Evolutionary conservation across 2,329 filamentous ascomycete genomes (phyloP).

Genomic region (Anthostomella pinea): DNA sequence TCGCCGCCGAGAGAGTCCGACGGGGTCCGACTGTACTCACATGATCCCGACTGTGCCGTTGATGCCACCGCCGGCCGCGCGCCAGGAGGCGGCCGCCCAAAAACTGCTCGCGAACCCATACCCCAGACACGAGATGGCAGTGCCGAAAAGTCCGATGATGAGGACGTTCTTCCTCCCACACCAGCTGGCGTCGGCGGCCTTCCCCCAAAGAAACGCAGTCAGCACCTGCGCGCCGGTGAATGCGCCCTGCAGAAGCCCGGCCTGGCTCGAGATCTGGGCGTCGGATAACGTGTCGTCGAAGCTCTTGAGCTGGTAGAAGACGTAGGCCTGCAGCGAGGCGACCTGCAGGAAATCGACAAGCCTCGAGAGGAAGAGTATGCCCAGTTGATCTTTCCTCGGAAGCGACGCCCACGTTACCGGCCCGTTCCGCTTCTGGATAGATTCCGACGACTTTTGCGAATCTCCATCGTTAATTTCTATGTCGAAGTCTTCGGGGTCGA

Average conservation of each 20-base stretch:
- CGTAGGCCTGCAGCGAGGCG: constrained; percentile 65
- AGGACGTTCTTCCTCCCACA: constrained; percentile 67
- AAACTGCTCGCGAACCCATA: constrained; percentile 71
- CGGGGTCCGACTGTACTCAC: constrained; percentile 28
- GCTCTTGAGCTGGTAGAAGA: constrained; percentile 72
- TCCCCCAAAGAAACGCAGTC: constrained; percentile 72
- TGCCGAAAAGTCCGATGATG: constrained; percentile 66
- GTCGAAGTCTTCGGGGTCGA: constrained; percentile 18
- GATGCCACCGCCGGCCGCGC: constrained; percentile 59
- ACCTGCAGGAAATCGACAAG: constrained; percentile 73
- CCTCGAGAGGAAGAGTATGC: constrained; percentile 66
- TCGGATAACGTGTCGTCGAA: constrained; percentile 56
- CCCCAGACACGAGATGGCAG: constrained; percentile 64
- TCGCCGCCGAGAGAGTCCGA: not conserved
- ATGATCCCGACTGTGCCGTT: constrained; percentile 51
- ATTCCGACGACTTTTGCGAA: constrained; percentile 15
- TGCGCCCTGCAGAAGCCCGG: constrained; percentile 66
- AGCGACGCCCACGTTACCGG: constrained; percentile 67
- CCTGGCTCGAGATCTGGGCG: constrained; percentile 61
- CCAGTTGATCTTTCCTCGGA: constrained; percentile 67
- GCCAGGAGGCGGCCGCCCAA: constrained; percentile 60
- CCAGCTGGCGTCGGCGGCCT: constrained; percentile 57
- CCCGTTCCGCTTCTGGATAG: constrained; percentile 12
- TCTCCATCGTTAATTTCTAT: constrained; percentile 16
- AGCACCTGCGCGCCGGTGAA: constrained; percentile 73